Evolutionary conservation across 2,329 filamentous ascomycete species (phyloP), one percentile per base, ranked within the genome.

Genomic region (Metarhizium anisopliae): DNA sequence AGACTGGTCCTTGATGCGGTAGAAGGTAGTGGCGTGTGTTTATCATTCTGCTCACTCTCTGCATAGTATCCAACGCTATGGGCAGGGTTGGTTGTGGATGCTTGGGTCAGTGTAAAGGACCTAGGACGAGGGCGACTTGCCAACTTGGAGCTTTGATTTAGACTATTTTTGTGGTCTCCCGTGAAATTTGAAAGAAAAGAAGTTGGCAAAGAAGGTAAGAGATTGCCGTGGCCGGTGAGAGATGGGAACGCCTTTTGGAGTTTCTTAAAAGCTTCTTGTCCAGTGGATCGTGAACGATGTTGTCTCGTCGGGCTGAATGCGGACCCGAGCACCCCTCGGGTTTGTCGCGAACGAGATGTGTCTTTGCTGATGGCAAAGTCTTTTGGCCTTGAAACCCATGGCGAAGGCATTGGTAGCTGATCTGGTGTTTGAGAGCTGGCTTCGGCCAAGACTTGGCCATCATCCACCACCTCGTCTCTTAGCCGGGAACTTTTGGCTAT

Each of bases 201-300:
- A 60, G 58, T 69, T 0, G 77, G 73, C 3, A 80, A 67, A 0
- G 78, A 79, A 5, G 71, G 68, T 6, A 71, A 56, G 13, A 73
- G 57, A 51, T 68, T 63, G n/a, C 62, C 59, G 2, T 69, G 64
- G 6, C 65, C 58, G 49, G 58, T 59, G 38, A 83, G 71, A 6
- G 80, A 83, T 2, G 82, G 80, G 8, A 85, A 65, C 0, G 76
- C 80, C 58, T 78, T 82, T 47, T 79, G 79, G 47, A 85, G 66
- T 59, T 74, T 79, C 64, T 76, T 83, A 30, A 85, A 64, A 5
- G 81, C 78, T 55, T 84, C 82, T 38, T 80, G 74, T 14, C 82
- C 78, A 3, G 75, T 75, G 2, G 82, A 85, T 16, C 76, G 73
- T 18, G 82, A 79, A 20, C 82, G 73, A 13, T 72, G 69, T 49